These are phyloP conservation scores for Fusarium nygamai DNA, from an alignment of 2,329 filamentous ascomycete species.

Conservation along the genomic window DNA sequence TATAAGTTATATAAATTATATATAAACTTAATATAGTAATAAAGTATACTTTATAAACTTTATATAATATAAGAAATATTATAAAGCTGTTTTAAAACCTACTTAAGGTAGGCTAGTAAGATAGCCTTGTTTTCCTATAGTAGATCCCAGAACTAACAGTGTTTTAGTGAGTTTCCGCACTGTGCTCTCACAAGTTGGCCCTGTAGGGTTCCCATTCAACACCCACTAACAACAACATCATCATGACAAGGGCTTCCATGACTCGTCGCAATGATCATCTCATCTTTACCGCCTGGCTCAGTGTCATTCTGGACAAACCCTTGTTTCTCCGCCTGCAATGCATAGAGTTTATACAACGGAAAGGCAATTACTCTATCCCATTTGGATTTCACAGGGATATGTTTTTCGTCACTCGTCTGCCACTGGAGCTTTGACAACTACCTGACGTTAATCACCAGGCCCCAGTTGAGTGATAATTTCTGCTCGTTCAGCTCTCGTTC, in stretches of 20 bases:
- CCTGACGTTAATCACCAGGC: not conserved
- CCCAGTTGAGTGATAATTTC: not conserved
- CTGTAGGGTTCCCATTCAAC: too few species aligned
- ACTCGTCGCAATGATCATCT: not conserved
- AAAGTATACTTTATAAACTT: too few species aligned
- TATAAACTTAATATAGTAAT: too few species aligned
- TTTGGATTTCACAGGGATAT: rapidly evolving
- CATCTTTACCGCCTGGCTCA: not conserved
- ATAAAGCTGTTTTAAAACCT: rapidly evolving
- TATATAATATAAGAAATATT: too few species aligned
- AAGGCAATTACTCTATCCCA: not conserved
- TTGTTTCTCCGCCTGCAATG: rapidly evolving
- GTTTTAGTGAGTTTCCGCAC: rapidly evolving
- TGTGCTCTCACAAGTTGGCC: too few species aligned
- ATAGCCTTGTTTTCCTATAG: too few species aligned
- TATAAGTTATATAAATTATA: too few species aligned
- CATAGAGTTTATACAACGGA: rapidly evolving
- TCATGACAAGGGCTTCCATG: not conserved
- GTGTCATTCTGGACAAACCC: not conserved
- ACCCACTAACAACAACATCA: not conserved
- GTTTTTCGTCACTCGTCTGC: not conserved
- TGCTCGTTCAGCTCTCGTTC: not conserved
- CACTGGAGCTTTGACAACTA: not conserved
- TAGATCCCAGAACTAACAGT: not conserved
- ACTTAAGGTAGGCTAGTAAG: too few species aligned